Base-by-base conservation (phyloP, 345 rosid genomes). In the Atalantia buxifolia region DNA sequence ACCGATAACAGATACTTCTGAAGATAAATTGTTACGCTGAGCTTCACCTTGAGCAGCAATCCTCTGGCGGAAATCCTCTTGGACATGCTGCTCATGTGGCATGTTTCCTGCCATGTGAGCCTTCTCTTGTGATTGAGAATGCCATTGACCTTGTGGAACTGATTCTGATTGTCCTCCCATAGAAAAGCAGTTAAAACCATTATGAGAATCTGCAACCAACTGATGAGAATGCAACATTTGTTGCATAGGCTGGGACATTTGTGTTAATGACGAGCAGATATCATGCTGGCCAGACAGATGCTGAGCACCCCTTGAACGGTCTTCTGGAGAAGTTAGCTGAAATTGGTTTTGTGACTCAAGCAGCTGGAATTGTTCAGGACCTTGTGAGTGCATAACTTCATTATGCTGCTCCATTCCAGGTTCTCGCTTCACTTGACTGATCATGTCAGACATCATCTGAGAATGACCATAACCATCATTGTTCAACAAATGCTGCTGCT, bases 31-130 rank as follows among this genome's bases (percentile, higher is more conserved):
- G 82, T 91, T 92, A 74, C 87, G 82, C 75, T 92, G 95, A 76
- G 95, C 97, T 83, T 92, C 97, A 84, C 89, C 95, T 73, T 87
- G 89, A 48, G 88, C 89, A n/a, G 91, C 84, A 64, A 91, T 84
- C 84, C 97, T 89, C 76, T 87, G 95, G 56, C 74, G 85, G 79
- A 94, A 93, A 82, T 91, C 97, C 83, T 88, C 94, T 80, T 90
- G 95, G 77, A 90, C 78, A 69, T 86, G 90, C 88, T 88, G 93
- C 82, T 89, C 98, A 77, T 78, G 83, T 50, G 88, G 81, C 72
- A 87, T 81, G 81, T 78, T 90, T 40, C 87, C 88, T 31, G 85
- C 69, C 59, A 86, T 78, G 82, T 83, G 86, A 69, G 85, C 62
- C 68, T 83, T 80, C 63, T 89, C 97, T 70, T 87, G 92, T 63